Conservation (phyloP, 495 filamentous ascomycete species). For the Talaromyces thailandensis region DNA sequence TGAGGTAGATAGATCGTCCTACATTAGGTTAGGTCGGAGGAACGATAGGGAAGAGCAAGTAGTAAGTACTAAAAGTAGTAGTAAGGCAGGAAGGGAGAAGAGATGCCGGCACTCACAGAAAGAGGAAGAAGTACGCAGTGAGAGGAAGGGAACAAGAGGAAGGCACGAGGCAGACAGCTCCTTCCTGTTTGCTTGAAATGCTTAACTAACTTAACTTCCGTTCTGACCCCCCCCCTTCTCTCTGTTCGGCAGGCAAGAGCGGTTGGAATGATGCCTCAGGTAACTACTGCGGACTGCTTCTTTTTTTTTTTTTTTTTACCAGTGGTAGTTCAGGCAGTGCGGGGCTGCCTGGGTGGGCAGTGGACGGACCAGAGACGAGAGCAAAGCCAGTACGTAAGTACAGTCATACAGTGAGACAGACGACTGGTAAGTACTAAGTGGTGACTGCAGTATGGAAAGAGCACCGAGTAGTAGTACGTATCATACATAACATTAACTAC, state of each 20-base stretch:
- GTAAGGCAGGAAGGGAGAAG: not conserved
- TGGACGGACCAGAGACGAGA: not conserved
- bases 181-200: not conserved
- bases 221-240: too few species aligned
- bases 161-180: not conserved
- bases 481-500: too few species aligned
- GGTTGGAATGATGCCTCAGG: not conserved
- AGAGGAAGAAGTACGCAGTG: not conserved
- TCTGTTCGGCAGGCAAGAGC: not conserved
- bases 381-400: not conserved
- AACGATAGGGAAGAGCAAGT: not conserved
- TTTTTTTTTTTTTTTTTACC: too few species aligned
- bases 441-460: too few species aligned
- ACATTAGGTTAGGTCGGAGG: not conserved
- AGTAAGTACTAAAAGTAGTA: not conserved
- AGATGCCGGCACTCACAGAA: not conserved
- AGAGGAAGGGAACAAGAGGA: not conserved
- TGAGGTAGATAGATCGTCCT: not conserved
- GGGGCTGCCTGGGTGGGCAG: not conserved
- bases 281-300: not conserved
- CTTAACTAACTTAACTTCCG: too few species aligned
- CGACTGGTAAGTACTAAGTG: too few species aligned
- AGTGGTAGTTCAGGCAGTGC: not conserved
- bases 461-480: too few species aligned
- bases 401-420: too few species aligned